Percentiles rank a stretch among this genome's conserved stretches.
phyloP scores from a whole-genome alignment of 73 alveolate species.

The Symbiodinium natans region DNA sequence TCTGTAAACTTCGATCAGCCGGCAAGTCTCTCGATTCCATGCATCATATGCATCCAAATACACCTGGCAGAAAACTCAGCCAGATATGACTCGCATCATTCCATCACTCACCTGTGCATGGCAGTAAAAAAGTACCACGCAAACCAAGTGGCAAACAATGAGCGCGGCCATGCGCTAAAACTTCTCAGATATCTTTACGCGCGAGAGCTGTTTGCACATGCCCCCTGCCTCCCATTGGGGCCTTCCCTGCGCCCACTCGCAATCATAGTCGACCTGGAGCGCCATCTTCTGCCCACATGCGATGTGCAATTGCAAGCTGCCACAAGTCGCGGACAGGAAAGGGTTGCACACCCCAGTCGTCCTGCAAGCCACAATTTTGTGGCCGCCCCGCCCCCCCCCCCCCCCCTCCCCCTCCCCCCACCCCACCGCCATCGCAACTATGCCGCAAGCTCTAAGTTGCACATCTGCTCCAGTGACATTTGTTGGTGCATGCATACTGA shows the following conservation, averaged over 20 bases:
- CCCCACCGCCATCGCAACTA: background rate
- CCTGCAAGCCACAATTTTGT: background rate
- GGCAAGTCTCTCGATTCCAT: conserved; percentile 52
- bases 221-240: conserved; percentile 80
- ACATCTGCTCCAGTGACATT: background rate
- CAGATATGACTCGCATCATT: no score
- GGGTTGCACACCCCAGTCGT: conserved; percentile 85
- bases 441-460: background rate
- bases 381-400: conserved; percentile 30
- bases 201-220: no score
- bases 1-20: conserved; percentile 57
- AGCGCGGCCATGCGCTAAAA: no score
- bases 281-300: no score
- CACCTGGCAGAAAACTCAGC: background rate
- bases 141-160: no score
- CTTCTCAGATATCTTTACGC: no score
- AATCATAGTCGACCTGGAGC: conserved; percentile 27
- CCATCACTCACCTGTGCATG: no score
- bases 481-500: background rate
- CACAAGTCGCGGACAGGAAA: conserved; percentile 32
- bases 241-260: conserved; percentile 76
- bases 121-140: no score
- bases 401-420: background rate
- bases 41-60: conserved; percentile 89
- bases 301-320: no score